Conservation (phyloP, 2,329 filamentous ascomycete species). For the Botrytis elliptica region DNA sequence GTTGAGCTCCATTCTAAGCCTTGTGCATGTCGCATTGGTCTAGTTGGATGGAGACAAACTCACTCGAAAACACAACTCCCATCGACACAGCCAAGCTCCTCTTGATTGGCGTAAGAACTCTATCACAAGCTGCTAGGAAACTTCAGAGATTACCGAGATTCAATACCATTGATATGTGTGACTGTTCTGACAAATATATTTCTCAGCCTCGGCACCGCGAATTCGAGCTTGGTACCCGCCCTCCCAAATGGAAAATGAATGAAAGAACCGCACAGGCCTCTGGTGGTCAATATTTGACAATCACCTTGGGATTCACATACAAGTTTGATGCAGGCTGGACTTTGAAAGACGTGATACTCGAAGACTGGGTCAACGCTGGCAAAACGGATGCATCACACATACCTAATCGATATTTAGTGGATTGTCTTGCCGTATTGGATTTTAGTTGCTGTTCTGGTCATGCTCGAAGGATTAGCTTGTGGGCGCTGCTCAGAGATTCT, state of each 20-base stretch:
- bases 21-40: background rate
- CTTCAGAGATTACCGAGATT: background rate
- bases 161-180: background rate
- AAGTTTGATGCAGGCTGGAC: constrained; percentile 23
- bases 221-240: constrained; percentile 7
- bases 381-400: background rate
- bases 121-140: background rate
- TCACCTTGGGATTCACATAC: constrained; percentile 8
- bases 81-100: background rate
- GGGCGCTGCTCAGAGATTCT: background rate
- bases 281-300: background rate
- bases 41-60: background rate
- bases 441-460: constrained; percentile 16
- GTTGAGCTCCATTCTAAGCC: background rate
- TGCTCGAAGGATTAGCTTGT: constrained; percentile 16
- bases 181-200: background rate
- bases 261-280: constrained; percentile 1
- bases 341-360: constrained; percentile 21
- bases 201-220: background rate
- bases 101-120: background rate
- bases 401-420: constrained; percentile 1
- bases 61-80: background rate
- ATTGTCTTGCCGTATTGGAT: constrained; percentile 9
- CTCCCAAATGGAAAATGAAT: constrained; percentile 1
- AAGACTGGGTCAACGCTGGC: constrained; percentile 1